A percentile compares a stretch with the other conserved stretches of the same genome.
phyloP scores from a whole-genome alignment of 2,329 filamentous ascomycete genomes.

The Aspergillus nomiae region DNA sequence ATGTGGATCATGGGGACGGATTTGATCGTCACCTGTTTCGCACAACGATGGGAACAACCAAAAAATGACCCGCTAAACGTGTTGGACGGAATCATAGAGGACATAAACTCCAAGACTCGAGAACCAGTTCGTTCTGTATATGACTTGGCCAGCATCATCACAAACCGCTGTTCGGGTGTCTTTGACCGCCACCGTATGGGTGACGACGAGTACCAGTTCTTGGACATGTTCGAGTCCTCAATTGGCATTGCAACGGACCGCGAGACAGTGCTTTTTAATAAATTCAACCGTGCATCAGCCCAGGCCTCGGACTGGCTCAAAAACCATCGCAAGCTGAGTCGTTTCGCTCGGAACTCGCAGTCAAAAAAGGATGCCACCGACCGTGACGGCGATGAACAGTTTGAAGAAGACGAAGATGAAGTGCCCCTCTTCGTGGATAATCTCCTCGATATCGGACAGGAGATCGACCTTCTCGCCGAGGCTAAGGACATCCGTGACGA shows the following conservation, averaged over 20 bases:
- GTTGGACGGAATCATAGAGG: conserved; percentile 62
- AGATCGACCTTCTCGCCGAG: conserved; percentile 63
- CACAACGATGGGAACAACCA: conserved; percentile 53
- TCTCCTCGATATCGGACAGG: conserved; percentile 57
- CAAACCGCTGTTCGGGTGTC: conserved; percentile 60
- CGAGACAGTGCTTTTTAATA: conserved; percentile 61
- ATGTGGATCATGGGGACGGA: conserved; percentile 63
- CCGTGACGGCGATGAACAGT: background rate
- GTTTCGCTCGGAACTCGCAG: conserved; percentile 28
- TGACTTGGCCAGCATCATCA: conserved; percentile 64
- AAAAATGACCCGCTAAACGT: conserved; percentile 65
- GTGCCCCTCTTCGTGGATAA: conserved; percentile 50
- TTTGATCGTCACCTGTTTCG: conserved; percentile 54
- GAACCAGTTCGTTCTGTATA: conserved; percentile 63
- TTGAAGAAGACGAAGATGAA: conserved; percentile 30
- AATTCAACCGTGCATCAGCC: conserved; percentile 61
- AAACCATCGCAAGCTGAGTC: conserved; percentile 48
- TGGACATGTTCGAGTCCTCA: conserved; percentile 68
- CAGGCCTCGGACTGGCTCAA: conserved; percentile 59
- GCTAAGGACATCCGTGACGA: conserved; percentile 70
- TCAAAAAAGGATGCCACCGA: conserved; percentile 9
- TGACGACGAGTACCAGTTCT: conserved; percentile 63
- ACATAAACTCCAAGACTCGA: conserved; percentile 65
- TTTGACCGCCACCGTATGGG: conserved; percentile 62
- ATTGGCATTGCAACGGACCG: conserved; percentile 58